Percentiles rank a stretch among this genome's conserved stretches.
Evolutionary conservation across 768 basidiomycete species (phyloP).

Genomic region (Naganishia antarctica): DNA sequence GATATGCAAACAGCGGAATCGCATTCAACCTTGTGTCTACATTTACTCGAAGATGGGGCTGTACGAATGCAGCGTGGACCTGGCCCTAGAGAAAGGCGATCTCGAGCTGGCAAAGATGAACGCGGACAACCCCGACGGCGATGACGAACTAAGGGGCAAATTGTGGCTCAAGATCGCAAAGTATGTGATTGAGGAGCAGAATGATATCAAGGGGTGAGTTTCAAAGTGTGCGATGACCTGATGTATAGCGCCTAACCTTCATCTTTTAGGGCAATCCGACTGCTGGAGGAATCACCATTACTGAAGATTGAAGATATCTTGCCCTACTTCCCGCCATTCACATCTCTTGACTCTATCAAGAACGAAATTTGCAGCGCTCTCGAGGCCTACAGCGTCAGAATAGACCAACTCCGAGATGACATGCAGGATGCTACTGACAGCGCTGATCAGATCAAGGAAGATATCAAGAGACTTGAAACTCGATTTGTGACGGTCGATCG

Average conservation of each 20-base stretch:
- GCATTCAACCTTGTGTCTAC: constrained; percentile 85
- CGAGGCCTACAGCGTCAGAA: constrained; percentile 87
- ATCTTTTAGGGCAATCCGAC: constrained; percentile 77
- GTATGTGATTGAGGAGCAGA: constrained; percentile 95
- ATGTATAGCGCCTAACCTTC: too few relatives aligned
- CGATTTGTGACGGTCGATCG: constrained; percentile 89
- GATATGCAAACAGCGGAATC: constrained; percentile 73
- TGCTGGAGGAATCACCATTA: constrained; percentile 87
- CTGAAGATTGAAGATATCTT: constrained; percentile 98
- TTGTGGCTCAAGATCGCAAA: constrained; percentile 98
- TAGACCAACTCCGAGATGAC: constrained; percentile 79
- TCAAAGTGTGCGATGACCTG: too few relatives aligned
- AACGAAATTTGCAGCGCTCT: constrained; percentile 94
- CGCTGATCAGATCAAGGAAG: constrained; percentile 87
- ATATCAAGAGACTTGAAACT: constrained; percentile 75
- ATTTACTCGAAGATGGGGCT: constrained; percentile 97
- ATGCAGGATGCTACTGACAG: constrained; percentile 94
- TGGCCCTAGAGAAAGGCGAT: constrained; percentile 90
- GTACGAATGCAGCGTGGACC: constrained; percentile 91
- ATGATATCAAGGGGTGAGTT: constrained; percentile 91
- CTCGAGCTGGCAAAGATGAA: constrained; percentile 90
- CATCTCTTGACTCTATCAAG: constrained; percentile 98
- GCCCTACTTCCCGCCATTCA: constrained; percentile 99
- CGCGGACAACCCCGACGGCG: constrained; percentile 90
- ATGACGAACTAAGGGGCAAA: constrained; percentile 78